These are phyloP conservation scores for Phytophthora ohioensis DNA, from an alignment of 352 stramenopile species.

Conservation along the genomic window DNA sequence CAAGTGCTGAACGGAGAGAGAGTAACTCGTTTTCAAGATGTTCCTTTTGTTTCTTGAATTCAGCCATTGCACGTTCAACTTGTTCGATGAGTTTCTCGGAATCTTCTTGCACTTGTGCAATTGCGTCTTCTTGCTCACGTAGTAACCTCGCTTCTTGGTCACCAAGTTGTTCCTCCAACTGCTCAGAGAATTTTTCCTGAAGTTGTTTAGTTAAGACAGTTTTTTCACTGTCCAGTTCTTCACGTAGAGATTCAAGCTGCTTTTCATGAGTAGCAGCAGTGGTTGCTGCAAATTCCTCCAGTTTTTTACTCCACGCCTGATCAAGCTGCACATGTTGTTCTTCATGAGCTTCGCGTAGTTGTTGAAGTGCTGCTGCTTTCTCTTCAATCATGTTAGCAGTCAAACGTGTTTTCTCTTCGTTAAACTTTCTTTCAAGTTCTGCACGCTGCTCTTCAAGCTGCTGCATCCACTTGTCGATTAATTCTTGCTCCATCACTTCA, in stretches of 20 bases:
- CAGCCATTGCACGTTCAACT: conserved; percentile 72
- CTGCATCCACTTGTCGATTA: conserved; percentile 16
- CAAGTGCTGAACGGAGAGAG: conserved; percentile 56
- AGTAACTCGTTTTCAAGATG: conserved; percentile 65
- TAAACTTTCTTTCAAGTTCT: conserved; percentile 19
- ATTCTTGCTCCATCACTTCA: conserved; percentile 38
- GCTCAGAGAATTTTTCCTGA: conserved; percentile 35
- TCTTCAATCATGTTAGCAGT: conserved; percentile 9
- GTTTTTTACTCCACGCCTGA: conserved; percentile 35
- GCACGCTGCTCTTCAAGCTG: conserved; percentile 29
- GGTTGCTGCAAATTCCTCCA: conserved; percentile 12
- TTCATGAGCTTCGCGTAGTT: conserved; percentile 26
- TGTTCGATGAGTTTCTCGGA: conserved; percentile 82
- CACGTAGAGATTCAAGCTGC: conserved; percentile 27
- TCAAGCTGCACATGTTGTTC: conserved; percentile 31
- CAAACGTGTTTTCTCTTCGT: conserved; percentile 20
- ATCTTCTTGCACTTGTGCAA: conserved; percentile 81
- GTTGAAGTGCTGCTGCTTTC: conserved; percentile 20
- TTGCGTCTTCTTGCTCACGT: conserved; percentile 77
- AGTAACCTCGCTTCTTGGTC: conserved; percentile 55
- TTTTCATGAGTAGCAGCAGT: conserved; percentile 10
- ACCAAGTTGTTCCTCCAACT: conserved; percentile 49
- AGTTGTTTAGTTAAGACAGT: conserved; percentile 34
- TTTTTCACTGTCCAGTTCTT: conserved; percentile 31
- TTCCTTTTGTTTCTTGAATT: conserved; percentile 83